A percentile compares a stretch with the other conserved stretches of the same genome.
These are phyloP conservation scores for Microcyclospora pomicola DNA, from an alignment of 2,329 filamentous ascomycete species.

Conservation along the genomic window DNA sequence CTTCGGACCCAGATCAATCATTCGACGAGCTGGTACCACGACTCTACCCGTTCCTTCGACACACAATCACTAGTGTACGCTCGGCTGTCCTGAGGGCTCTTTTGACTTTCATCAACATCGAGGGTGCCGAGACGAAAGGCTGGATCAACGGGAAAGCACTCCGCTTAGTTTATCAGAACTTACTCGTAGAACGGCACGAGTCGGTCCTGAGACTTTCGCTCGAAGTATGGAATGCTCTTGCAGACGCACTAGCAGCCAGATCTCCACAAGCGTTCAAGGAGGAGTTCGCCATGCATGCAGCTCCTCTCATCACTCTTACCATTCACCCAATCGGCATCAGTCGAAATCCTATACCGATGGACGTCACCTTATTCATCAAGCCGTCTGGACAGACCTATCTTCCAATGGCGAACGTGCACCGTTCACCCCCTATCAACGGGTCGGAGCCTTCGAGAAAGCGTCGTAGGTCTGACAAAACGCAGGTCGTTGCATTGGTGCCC, in stretches of 20 bases:
- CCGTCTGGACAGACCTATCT: constrained; percentile 80
- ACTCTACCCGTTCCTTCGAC: constrained; percentile 87
- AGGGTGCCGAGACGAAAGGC: constrained; percentile 62
- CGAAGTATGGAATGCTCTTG: constrained; percentile 72
- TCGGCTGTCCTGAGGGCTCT: constrained; percentile 85
- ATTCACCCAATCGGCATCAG: constrained; percentile 87
- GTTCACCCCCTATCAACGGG: constrained; percentile 32
- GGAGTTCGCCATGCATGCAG: constrained; percentile 62
- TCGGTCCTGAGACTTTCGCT: constrained; percentile 69
- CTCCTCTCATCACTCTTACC: constrained; percentile 70
- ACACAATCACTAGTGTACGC: constrained; percentile 92
- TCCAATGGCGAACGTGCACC: constrained; percentile 27
- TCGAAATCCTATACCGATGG: constrained; percentile 84
- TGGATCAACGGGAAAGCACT: constrained; percentile 89
- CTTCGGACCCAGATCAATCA: constrained; percentile 69
- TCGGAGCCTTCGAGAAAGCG: constrained; percentile 61
- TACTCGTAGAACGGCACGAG: constrained; percentile 82
- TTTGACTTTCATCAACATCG: constrained; percentile 81
- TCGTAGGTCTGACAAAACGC: constrained; percentile 67
- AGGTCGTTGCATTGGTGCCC: constrained; percentile 46
- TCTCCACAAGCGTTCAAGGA: constrained; percentile 51
- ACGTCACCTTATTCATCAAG: constrained; percentile 75
- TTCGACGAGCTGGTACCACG: constrained; percentile 87
- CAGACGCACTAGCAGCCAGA: constrained; percentile 50
- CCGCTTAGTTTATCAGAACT: constrained; percentile 84